Conservation (phyloP, 768 basidiomycete species). For the Mycena galericulata region DNA sequence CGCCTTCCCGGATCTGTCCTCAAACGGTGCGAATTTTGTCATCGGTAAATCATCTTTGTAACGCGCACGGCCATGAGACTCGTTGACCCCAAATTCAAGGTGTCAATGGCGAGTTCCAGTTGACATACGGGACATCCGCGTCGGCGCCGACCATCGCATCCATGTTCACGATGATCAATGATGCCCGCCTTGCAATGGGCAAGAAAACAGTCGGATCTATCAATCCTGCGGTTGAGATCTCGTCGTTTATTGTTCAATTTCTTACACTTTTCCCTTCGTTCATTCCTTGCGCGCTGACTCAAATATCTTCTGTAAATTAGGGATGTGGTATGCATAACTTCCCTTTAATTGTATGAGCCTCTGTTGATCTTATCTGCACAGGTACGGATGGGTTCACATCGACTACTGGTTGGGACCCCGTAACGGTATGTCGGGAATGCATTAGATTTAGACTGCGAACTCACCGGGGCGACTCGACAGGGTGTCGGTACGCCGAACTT, state of each 20-base stretch:
- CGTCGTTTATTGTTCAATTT: neutral
- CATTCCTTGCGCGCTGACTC: neutral
- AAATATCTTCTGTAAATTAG: too few relatives aligned
- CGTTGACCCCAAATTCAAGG: constrained; percentile 25
- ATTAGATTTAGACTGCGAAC: neutral
- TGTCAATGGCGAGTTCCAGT: constrained; percentile 54
- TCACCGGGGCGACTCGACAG: constrained; percentile 14
- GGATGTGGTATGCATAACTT: constrained; percentile 1
- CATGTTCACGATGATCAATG: constrained; percentile 64
- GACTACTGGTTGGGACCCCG: constrained; percentile 56
- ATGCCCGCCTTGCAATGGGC: constrained; percentile 56
- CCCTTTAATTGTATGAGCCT: neutral
- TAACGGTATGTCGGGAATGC: constrained; percentile 41
- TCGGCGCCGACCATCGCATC: constrained; percentile 62
- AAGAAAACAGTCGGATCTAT: constrained; percentile 63
- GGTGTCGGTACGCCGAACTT: constrained; percentile 55
- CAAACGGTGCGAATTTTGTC: constrained; percentile 61
- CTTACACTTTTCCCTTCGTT: neutral
- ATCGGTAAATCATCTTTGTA: constrained; percentile 43
- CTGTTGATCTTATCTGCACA: neutral
- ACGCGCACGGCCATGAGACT: neutral
- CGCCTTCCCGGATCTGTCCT: constrained; percentile 62
- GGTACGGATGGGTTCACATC: too few relatives aligned
- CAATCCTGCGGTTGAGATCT: constrained; percentile 54
- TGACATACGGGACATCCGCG: constrained; percentile 63